A percentile compares a stretch with the other conserved stretches of the same genome.
Conservation (phyloP, 2,329 filamentous ascomycete species). For the Diaporthe helianthi region DNA sequence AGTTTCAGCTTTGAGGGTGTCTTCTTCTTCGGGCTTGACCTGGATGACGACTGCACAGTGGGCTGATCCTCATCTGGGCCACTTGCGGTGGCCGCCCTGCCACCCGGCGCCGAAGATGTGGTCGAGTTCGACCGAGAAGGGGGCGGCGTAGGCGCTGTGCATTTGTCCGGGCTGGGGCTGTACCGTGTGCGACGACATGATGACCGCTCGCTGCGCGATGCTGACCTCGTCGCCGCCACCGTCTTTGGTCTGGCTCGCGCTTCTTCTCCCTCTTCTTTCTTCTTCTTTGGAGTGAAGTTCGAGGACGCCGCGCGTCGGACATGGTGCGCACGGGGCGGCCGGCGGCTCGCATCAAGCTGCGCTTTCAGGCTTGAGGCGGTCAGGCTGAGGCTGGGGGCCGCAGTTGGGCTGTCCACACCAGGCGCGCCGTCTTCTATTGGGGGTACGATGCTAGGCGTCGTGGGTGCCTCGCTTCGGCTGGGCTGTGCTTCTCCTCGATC, state of each 20-base stretch:
- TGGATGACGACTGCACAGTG: neutral
- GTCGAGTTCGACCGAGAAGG: conserved; percentile 17
- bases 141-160: neutral
- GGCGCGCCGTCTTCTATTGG: neutral
- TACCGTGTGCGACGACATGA: neutral
- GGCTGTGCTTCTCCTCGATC: neutral
- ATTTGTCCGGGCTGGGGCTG: neutral
- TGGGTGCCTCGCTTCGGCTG: neutral
- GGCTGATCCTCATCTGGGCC: neutral
- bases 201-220: neutral
- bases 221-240: neutral
- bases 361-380: conserved; percentile 28
- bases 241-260: conserved; percentile 11
- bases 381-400: neutral
- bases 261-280: neutral
- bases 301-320: conserved; percentile 13
- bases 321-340: neutral
- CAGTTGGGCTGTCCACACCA: neutral
- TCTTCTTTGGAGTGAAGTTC: conserved; percentile 3
- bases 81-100: neutral
- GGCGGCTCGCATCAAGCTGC: conserved; percentile 30
- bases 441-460: neutral
- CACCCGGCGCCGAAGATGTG: neutral
- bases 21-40: conserved; percentile 1
- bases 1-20: conserved; percentile 15